Conservation (phyloP, 345 rosid genomes). For the Tarenaya hassleriana region DNA sequence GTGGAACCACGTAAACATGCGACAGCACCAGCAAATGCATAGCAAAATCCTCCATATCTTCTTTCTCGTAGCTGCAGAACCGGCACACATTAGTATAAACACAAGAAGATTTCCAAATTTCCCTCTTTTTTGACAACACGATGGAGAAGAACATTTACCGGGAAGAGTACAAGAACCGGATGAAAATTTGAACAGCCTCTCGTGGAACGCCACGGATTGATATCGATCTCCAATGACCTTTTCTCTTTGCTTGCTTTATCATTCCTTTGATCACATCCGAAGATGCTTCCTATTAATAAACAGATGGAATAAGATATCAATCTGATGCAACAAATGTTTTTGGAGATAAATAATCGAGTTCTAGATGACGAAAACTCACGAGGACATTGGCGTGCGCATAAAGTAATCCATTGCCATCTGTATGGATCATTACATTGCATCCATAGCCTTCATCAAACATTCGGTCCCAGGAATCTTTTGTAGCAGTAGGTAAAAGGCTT, state of each 20-base stretch:
- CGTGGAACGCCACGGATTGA: constrained; percentile 50
- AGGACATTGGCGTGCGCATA: constrained; percentile 52
- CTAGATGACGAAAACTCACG: constrained; percentile 31
- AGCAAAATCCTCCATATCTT: constrained; percentile 62
- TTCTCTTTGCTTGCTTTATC: constrained; percentile 43
- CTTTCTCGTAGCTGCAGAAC: constrained; percentile 53
- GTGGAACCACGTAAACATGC: constrained; percentile 62
- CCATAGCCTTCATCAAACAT: constrained; percentile 54
- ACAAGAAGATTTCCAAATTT: not conserved
- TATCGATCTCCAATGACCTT: constrained; percentile 32
- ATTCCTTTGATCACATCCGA: constrained; percentile 57
- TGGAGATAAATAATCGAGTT: not conserved
- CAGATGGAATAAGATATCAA: not conserved
- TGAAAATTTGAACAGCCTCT: constrained; percentile 50
- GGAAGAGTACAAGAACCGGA: constrained; percentile 60
- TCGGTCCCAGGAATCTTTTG: constrained; percentile 45
- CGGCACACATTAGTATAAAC: constrained; percentile 12
- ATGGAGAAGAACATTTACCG: constrained; percentile 42
- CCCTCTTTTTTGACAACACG: not conserved
- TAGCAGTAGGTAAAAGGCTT: constrained; percentile 23
- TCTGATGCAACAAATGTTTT: not conserved
- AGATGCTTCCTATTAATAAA: constrained; percentile 46
- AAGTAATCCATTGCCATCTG: constrained; percentile 39
- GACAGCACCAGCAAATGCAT: constrained; percentile 66
- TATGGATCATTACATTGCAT: constrained; percentile 43